Conservation (phyloP, 345 rosid species). For the Ceriops tagal region DNA sequence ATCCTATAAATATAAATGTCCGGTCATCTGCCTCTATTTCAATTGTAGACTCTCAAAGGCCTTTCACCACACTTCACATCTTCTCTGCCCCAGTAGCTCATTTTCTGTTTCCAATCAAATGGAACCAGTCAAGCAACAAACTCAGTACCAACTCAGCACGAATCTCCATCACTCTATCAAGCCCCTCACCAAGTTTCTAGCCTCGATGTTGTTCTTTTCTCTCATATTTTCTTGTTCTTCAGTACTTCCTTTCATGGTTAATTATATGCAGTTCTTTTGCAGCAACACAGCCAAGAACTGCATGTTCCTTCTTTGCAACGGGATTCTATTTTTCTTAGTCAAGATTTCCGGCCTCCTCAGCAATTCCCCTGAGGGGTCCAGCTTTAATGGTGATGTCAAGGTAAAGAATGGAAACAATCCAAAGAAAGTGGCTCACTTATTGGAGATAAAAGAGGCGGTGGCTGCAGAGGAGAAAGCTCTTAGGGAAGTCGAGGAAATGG, state of each 20-base stretch:
- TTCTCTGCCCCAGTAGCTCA: not conserved
- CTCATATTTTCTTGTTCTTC: slow-evolving; percentile 34
- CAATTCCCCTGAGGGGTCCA: slow-evolving; percentile 15
- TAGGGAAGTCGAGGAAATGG: slow-evolving; percentile 17
- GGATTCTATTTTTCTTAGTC: slow-evolving; percentile 48
- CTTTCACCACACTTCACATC: no score
- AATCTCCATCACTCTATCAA: not conserved
- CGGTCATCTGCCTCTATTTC: not conserved
- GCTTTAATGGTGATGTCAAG: slow-evolving; percentile 3
- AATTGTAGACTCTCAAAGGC: not conserved
- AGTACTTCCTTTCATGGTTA: slow-evolving; percentile 18
- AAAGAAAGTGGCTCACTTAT: slow-evolving; percentile 8
- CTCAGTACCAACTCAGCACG: not conserved
- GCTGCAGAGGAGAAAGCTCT: slow-evolving; percentile 16
- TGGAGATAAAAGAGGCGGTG: slow-evolving; percentile 15
- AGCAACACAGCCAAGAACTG: slow-evolving; percentile 43
- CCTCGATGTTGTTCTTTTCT: slow-evolving; percentile 37
- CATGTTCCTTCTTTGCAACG: slow-evolving; percentile 71
- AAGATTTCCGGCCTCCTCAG: slow-evolving; percentile 39
- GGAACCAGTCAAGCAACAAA: slow-evolving; percentile 12
- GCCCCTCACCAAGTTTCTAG: slow-evolving; percentile 28
- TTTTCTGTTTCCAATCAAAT: slow-evolving; percentile 9
- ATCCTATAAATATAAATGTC: no score
- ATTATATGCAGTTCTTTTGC: slow-evolving; percentile 17
- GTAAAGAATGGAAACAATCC: slow-evolving; percentile 3